Conservation (phyloP, 345 rosid species). For the Murraya koenigii region DNA sequence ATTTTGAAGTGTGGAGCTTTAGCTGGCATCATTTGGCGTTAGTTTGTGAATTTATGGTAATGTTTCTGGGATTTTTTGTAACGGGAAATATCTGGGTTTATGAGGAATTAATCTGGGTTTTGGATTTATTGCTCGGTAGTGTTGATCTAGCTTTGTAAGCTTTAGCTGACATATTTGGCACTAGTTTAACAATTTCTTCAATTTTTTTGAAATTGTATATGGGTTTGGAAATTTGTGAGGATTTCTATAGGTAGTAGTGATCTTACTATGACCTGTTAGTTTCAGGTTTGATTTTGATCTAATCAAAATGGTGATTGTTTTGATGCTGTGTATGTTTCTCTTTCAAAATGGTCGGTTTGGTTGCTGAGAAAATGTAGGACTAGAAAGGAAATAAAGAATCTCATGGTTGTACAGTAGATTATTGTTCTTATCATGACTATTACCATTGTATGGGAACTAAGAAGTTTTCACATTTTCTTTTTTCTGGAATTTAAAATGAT, state of each 20-base stretch:
- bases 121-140: neutral
- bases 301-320: neutral
- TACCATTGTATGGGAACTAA: neutral
- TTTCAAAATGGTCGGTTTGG: neutral
- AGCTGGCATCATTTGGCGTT: neutral
- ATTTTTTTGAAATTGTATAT: constrained; percentile 4
- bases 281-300: neutral
- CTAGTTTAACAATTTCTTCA: neutral
- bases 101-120: constrained; percentile 8
- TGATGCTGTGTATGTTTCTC: constrained; percentile 4
- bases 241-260: neutral
- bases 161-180: neutral
- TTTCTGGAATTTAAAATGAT: neutral
- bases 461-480: neutral
- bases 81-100: constrained; percentile 11
- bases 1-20: neutral
- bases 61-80: constrained; percentile 1
- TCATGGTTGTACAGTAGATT: neutral
- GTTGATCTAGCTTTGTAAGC: neutral
- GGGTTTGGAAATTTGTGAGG: constrained; percentile 19
- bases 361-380: neutral
- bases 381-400: neutral
- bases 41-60: constrained; percentile 1
- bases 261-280: constrained; percentile 3
- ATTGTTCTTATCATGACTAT: neutral